phyloP scores from a whole-genome alignment of 345 rosid species.

The Dipteronia sinensis region DNA sequence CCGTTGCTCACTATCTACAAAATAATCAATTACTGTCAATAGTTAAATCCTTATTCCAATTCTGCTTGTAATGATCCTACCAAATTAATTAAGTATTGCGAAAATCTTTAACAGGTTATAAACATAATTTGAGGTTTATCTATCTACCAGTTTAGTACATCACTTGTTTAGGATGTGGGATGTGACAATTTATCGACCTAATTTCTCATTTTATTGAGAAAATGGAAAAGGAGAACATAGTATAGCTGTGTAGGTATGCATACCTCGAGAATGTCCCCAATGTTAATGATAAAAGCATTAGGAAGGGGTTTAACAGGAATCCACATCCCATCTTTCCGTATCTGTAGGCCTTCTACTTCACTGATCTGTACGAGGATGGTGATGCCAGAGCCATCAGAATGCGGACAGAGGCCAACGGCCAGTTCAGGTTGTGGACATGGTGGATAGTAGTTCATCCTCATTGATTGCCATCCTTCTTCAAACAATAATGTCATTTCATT shows the following conservation, averaged over 20 bases:
- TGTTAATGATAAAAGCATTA: not conserved
- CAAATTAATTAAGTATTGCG: too few species aligned
- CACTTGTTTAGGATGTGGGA: too few species aligned
- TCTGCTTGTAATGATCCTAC: too few species aligned
- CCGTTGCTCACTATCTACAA: too few species aligned
- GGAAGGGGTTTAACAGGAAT: conserved; percentile 5
- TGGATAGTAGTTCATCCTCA: conserved; percentile 64
- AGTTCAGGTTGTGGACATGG: conserved; percentile 26
- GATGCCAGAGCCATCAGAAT: conserved; percentile 17
- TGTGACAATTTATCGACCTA: too few species aligned
- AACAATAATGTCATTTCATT: conserved; percentile 21
- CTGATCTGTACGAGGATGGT: conserved; percentile 24
- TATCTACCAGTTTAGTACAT: too few species aligned
- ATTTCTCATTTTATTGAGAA: too few species aligned
- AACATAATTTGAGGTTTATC: too few species aligned
- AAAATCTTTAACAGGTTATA: too few species aligned
- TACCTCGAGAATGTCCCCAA: not conserved
- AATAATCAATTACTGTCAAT: too few species aligned
- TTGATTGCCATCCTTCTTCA: conserved; percentile 21
- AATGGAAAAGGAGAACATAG: too few species aligned
- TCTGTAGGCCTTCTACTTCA: conserved; percentile 29
- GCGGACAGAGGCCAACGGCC: conserved; percentile 25
- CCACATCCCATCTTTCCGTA: conserved; percentile 3
- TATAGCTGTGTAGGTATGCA: not conserved
- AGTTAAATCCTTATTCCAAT: too few species aligned